phyloP scores from a whole-genome alignment of 345 rosid genomes.

The Bruguiera parviflora region DNA sequence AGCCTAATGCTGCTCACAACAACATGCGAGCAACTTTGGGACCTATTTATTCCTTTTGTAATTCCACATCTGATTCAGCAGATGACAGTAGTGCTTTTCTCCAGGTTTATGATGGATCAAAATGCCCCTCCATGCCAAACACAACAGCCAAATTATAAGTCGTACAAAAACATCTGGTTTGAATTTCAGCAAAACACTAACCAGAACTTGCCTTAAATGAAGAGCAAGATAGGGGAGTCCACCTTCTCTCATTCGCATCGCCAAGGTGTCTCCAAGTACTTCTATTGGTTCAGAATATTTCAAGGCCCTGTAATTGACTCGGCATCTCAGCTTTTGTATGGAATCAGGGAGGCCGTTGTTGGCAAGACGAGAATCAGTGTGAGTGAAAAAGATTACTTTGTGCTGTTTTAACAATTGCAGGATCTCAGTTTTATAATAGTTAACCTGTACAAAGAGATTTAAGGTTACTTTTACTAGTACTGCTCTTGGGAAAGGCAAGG shows the following conservation, averaged over 20 bases:
- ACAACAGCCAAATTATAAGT: too few relatives aligned
- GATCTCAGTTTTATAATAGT: conserved; percentile 78
- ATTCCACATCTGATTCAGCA: not conserved
- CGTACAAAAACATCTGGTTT: not conserved
- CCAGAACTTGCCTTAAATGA: conserved; percentile 68
- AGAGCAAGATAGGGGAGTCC: conserved; percentile 89
- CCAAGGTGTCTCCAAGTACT: conserved; percentile 68
- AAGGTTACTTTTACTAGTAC: conserved; percentile 1
- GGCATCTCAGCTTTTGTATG: conserved; percentile 85
- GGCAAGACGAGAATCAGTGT: conserved; percentile 91
- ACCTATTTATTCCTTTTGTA: not conserved
- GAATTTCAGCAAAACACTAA: not conserved
- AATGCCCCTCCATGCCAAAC: too few relatives aligned
- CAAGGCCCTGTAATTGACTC: conserved; percentile 74
- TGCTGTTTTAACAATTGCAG: conserved; percentile 78
- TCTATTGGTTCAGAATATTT: conserved; percentile 81
- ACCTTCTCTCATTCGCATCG: conserved; percentile 70
- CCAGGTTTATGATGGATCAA: not conserved
- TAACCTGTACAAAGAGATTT: conserved; percentile 51
- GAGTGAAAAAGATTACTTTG: conserved; percentile 79
- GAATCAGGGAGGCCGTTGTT: conserved; percentile 67
- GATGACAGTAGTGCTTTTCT: not conserved
- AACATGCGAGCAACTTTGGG: not conserved
- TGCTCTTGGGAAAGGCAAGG: not conserved
- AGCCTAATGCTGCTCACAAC: not conserved